These are phyloP conservation scores for Zizania latifolia DNA, from an alignment of 176 grass and related monocot species.

Conservation along the genomic window DNA sequence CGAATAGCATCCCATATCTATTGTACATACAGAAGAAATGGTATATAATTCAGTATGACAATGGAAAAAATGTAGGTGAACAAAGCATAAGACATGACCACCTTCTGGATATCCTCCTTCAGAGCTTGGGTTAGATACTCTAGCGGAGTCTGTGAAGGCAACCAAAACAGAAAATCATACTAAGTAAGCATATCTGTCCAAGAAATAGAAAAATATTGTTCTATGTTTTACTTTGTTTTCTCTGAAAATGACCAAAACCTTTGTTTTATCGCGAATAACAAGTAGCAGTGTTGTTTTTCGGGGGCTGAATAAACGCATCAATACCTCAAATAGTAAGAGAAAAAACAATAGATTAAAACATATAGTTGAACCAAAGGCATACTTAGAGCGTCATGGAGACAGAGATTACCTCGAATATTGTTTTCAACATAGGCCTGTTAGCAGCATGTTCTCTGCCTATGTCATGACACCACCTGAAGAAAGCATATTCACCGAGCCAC, in stretches of 20 bases:
- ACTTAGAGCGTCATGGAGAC: background rate
- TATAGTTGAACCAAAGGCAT: conserved; percentile 14
- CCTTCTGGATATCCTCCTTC: conserved; percentile 84
- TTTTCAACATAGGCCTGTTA: conserved; percentile 71
- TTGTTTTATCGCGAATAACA: conserved; percentile 85
- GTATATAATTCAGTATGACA: conserved; percentile 9
- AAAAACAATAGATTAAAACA: background rate
- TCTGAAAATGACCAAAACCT: conserved; percentile 35
- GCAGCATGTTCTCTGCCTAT: conserved; percentile 81
- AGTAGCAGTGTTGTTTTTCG: conserved; percentile 61
- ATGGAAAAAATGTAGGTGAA: conserved; percentile 18
- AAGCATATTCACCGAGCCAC: background rate
- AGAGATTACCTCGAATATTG: conserved; percentile 67
- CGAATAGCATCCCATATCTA: conserved; percentile 87
- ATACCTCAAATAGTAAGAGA: conserved; percentile 42
- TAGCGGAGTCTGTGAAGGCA: conserved; percentile 58
- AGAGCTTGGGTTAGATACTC: conserved; percentile 58
- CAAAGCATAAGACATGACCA: conserved; percentile 19
- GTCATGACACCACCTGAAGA: conserved; percentile 88
- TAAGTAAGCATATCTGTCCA: background rate
- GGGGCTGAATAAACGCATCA: conserved; percentile 59
- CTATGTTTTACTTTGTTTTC: background rate
- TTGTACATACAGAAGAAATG: conserved; percentile 11
- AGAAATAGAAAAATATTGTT: background rate
- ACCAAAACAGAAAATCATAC: conserved; percentile 19